Evolutionary conservation across 495 filamentous ascomycete species (phyloP), one percentile per base, ranked within the genome.

Genomic region (Xylaria flabelliformis): DNA sequence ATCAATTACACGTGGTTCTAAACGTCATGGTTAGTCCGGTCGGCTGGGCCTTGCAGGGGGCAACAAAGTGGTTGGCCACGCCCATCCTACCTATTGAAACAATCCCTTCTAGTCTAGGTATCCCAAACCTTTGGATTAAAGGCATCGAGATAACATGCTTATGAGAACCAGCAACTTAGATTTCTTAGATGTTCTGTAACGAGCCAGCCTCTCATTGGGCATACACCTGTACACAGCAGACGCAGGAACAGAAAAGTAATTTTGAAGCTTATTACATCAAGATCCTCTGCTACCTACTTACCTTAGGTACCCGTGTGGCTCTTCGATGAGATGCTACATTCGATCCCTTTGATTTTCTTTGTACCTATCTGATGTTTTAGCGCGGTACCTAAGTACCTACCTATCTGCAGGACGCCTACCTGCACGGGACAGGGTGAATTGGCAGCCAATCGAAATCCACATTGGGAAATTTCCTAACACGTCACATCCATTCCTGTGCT

Each of bases 391-490:
- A 39, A 6, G 36, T 39, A 39, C 36, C 8, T 39, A 39, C 36
- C 8, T 39, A 8, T 8, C 39, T 66, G 63, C 26, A 65, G 44
- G 17, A 66, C 44, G 9, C 17, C 21, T 48, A 53, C 17, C 15
- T 46, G 46, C 36, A 10, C 6, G n/a, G 29, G 51, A 13, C 51
- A 56, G 26, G 67, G 41, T 70, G 32, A 53, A 71, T 64, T 62
- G 58, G 29, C 59, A 64, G 46, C 69, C 69, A 71, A 64, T 71
- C 46, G 41, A 71, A 64, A 32, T 59, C 69, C 50, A 24, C n/a
- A 56, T 65, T 56, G 46, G 69, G 69, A 58, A 71, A 58, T 48
- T 71, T 71, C 69, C 69, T 26, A 66, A 70, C 44, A 63, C 69
- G 62, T 71, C 69, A 39, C 29, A 32, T 2, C 8, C 41, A 26